Base-by-base conservation (phyloP, 257 asterid species). In the Apocynum venetum region DNA sequence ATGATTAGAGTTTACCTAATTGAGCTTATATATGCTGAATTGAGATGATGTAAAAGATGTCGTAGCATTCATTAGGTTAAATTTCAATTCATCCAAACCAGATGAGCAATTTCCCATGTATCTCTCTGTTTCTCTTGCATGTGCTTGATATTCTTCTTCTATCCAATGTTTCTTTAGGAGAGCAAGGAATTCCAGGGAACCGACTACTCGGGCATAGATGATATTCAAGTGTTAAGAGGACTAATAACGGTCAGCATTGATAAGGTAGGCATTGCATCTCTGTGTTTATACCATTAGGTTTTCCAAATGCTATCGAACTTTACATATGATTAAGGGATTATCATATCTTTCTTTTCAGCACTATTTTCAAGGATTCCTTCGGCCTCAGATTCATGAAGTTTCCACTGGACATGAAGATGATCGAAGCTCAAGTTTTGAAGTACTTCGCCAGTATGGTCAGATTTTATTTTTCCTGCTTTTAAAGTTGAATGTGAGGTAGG, bases 181-280 rank as follows among this genome's bases (percentile, higher is more conserved):
- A 81, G 77, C 78, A 56, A 86, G 91, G 75, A 73, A 68, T 68
- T 72, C 85, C 6, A 77, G 80, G 65, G 77, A 80, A 44, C 88
- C 90, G 73, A 83, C 84, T 9, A 78, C 80, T 55, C 79, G 85
- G 81, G 81, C 77, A 15, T 84, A 78, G 71, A 55, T 25, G 20
- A 52, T 6, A 78, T 44, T 43, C 36, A 64, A 71, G 65, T 73
- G n/a, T 73, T 15, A 19, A 46, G 71, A 76, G 40, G 60, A 71
- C 64, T 61, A 19, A 48, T 8, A 35, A 44, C 14, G 2, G 3
- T 15, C 52, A 0, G 43, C 53, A 38, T 59, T 3, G 49, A 44
- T 44, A 60, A 47, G 59, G 25, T 40, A 48, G 55, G 53, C 73
- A 61, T 41, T 78, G 52, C 19, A 25, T 46, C 49, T 8, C 49